Evolutionary conservation across 306 rosid genomes (phyloP).

Genomic region (Adenanthera pavonina): DNA sequence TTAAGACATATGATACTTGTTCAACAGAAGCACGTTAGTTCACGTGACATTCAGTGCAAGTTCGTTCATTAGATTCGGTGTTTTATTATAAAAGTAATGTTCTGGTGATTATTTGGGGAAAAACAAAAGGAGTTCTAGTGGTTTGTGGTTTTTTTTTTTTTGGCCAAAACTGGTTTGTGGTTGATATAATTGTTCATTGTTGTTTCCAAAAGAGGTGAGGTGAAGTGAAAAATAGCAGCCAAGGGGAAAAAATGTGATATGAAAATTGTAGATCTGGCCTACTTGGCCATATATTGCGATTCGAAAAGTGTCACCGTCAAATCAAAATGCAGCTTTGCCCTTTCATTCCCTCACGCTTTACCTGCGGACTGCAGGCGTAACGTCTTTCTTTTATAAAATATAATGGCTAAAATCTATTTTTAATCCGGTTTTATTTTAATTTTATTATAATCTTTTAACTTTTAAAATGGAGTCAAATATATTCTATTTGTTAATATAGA

Average conservation of each 20-base stretch:
- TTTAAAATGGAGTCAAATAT: no score
- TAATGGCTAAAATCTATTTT: no score
- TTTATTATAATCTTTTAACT: no score
- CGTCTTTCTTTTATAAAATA: neutral
- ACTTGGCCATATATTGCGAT: neutral
- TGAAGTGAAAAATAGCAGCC: neutral
- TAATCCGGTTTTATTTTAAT: no score
- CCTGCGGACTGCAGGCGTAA: neutral
- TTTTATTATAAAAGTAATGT: constrained; percentile 7
- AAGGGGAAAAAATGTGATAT: neutral
- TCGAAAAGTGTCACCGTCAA: neutral
- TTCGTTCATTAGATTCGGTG: constrained; percentile 39
- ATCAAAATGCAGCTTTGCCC: neutral
- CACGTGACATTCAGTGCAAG: constrained; percentile 50
- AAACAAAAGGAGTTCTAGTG: no score
- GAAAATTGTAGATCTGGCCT: neutral
- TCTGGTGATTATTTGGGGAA: neutral
- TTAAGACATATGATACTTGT: constrained; percentile 26
- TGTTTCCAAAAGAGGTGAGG: neutral
- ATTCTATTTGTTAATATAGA: no score
- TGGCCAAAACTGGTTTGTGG: neutral
- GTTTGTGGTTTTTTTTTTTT: no score
- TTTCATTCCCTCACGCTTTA: neutral
- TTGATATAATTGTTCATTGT: neutral
- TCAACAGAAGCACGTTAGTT: constrained; percentile 42